Evolutionary conservation across 768 basidiomycete species (phyloP).

Genomic region (Leucosporidium yakuticum): DNA sequence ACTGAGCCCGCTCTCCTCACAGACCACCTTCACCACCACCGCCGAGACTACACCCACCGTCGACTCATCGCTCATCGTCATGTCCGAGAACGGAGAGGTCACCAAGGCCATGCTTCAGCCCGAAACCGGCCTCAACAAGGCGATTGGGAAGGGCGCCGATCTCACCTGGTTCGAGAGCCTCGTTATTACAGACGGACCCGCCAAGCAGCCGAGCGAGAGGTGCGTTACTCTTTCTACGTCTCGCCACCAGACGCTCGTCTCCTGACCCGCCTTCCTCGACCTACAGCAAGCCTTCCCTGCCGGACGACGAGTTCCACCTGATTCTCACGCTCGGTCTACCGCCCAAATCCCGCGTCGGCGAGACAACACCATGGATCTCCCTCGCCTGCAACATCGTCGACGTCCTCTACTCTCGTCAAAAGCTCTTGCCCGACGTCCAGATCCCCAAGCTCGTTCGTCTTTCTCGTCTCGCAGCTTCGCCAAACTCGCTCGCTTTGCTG

Average conservation of each 20-base stretch:
- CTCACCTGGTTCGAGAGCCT: constrained; percentile 22
- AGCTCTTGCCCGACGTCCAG: constrained; percentile 8
- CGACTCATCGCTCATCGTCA: constrained; percentile 13
- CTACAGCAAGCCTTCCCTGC: constrained; percentile 1
- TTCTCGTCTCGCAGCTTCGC: neutral
- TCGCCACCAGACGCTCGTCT: too few species aligned
- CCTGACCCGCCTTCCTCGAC: neutral
- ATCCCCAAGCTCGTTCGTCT: constrained; percentile 16
- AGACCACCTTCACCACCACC: constrained; percentile 24
- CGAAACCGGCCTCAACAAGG: constrained; percentile 13
- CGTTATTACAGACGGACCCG: constrained; percentile 19
- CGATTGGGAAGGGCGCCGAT: neutral
- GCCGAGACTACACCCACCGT: constrained; percentile 9
- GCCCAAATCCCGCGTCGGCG: neutral
- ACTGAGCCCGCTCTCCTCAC: neutral
- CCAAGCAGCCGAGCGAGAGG: constrained; percentile 2
- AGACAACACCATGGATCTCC: neutral
- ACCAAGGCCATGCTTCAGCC: constrained; percentile 15
- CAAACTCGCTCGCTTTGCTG: neutral
- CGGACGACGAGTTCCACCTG: constrained; percentile 13
- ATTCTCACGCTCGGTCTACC: constrained; percentile 22
- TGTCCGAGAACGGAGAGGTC: constrained; percentile 27
- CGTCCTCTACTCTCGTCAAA: constrained; percentile 15
- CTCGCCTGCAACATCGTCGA: constrained; percentile 28
- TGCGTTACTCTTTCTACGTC: neutral